phyloP scores from a whole-genome alignment of 1,284 basidiomycete species.

The Vanrija sp. region DNA sequence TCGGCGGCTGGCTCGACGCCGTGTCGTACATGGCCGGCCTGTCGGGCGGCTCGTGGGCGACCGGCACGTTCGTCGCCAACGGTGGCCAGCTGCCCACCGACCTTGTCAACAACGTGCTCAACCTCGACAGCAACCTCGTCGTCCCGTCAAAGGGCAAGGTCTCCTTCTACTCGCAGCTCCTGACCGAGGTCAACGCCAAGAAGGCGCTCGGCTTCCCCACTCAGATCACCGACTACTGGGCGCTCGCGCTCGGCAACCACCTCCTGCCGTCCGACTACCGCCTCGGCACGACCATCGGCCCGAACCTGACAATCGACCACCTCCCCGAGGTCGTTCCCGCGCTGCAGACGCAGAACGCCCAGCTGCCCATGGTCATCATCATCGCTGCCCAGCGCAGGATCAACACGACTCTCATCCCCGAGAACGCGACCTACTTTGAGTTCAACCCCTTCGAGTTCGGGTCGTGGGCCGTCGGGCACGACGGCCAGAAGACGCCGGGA shows the following conservation, averaged over 20 bases:
- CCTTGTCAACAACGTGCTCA: slow-evolving; percentile 45
- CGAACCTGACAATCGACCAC: slow-evolving; percentile 44
- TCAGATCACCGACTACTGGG: slow-evolving; percentile 48
- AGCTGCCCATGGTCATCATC: slow-evolving; percentile 49
- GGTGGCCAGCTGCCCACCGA: slow-evolving; percentile 35
- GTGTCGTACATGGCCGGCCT: slow-evolving; percentile 47
- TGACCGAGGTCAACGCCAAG: slow-evolving; percentile 44
- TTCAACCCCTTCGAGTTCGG: slow-evolving; percentile 54
- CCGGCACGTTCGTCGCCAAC: slow-evolving; percentile 43
- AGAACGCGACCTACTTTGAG: slow-evolving; percentile 52
- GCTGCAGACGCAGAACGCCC: slow-evolving; percentile 21
- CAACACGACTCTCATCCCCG: slow-evolving; percentile 37
- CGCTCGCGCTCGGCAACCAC: slow-evolving; percentile 43
- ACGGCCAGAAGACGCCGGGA: slow-evolving; percentile 31
- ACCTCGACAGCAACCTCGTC: slow-evolving; percentile 51
- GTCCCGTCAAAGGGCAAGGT: slow-evolving; percentile 47
- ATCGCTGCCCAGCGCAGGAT: slow-evolving; percentile 51
- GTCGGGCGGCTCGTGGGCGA: slow-evolving; percentile 47
- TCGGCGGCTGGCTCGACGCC: slow-evolving; percentile 43
- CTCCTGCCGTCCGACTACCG: slow-evolving; percentile 43
- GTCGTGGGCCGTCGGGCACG: slow-evolving; percentile 48
- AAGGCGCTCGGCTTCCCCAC: slow-evolving; percentile 37
- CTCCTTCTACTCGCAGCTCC: slow-evolving; percentile 48
- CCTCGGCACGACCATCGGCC: slow-evolving; percentile 24
- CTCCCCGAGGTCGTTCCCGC: slow-evolving; percentile 8